A percentile compares a stretch with the other conserved stretches of the same genome.
Evolutionary conservation across 805 yeast genomes (phyloP).

Genomic region (Candida odintsovae): DNA sequence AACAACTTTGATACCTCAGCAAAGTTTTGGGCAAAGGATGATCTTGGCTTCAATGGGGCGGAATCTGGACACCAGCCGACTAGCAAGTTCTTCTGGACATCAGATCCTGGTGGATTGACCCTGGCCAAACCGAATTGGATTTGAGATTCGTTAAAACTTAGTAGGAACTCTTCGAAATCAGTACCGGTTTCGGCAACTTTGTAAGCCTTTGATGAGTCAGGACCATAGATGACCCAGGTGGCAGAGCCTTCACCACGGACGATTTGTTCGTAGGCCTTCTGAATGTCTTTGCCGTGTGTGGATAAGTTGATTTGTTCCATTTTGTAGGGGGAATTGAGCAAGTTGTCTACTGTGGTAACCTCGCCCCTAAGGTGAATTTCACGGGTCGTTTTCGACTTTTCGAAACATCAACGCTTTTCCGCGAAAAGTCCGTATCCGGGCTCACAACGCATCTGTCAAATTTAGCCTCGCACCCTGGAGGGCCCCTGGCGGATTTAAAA

Average conservation of each 20-base stretch:
- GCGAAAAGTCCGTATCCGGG: background rate
- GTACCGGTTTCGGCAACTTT: conserved; percentile 45
- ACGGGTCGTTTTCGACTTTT: background rate
- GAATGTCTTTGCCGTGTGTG: conserved; percentile 70
- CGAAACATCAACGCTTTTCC: background rate
- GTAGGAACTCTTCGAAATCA: conserved; percentile 70
- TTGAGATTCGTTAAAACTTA: conserved; percentile 76
- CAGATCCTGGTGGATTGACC: conserved; percentile 87
- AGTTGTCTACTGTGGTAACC: background rate
- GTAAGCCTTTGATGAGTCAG: conserved; percentile 47
- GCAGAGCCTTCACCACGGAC: conserved; percentile 68
- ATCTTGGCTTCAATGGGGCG: conserved; percentile 72
- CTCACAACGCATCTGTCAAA: background rate
- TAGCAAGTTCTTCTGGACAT: conserved; percentile 74
- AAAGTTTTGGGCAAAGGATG: conserved; percentile 72
- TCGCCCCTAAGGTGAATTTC: background rate
- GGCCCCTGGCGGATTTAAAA: too few species aligned
- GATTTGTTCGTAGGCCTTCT: conserved; percentile 68
- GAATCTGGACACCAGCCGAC: conserved; percentile 98
- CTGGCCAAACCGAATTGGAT: conserved; percentile 90
- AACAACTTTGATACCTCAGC: conserved; percentile 67
- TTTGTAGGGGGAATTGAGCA: background rate
- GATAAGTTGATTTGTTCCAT: conserved; percentile 48
- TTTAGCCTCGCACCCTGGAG: too few species aligned
- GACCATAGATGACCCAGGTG: conserved; percentile 78